Evolutionary conservation across 495 filamentous ascomycete species (phyloP).

Genomic region (Penicillium argentinense): DNA sequence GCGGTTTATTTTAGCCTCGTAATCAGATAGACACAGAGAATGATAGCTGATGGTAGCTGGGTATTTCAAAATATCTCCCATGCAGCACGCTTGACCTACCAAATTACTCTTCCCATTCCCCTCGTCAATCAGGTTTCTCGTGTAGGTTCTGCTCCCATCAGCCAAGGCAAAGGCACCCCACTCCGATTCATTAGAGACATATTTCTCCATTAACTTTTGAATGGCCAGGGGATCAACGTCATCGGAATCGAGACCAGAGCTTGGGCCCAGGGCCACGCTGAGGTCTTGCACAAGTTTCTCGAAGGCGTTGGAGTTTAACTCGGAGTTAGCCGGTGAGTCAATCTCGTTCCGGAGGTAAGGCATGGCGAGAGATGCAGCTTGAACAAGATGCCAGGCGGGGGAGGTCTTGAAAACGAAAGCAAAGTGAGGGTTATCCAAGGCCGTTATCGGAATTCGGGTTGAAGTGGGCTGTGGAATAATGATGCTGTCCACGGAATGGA

Average conservation of each 20-base stretch:
- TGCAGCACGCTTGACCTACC: constrained; percentile 59
- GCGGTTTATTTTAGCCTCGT: not conserved
- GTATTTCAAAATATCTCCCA: too few relatives aligned
- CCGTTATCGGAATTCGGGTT: constrained; percentile 19
- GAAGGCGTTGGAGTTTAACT: constrained; percentile 48
- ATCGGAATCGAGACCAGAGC: constrained; percentile 73
- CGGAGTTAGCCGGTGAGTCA: constrained; percentile 7
- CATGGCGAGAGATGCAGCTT: constrained; percentile 32
- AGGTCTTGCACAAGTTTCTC: constrained; percentile 73
- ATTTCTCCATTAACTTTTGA: constrained; percentile 66
- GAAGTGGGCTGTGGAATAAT: not conserved
- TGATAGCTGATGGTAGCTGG: too few relatives aligned
- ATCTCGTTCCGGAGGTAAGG: constrained; percentile 30
- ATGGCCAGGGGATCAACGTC: constrained; percentile 74
- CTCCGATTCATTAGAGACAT: constrained; percentile 62
- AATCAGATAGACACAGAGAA: too few relatives aligned
- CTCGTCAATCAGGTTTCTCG: constrained; percentile 84
- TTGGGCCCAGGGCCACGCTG: constrained; percentile 68
- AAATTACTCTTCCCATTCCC: constrained; percentile 91
- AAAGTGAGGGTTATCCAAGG: too few relatives aligned
- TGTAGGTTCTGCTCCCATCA: constrained; percentile 68
- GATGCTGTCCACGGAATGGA: too few relatives aligned
- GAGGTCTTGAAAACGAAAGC: too few relatives aligned
- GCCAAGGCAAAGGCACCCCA: constrained; percentile 72
- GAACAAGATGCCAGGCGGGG: constrained; percentile 3